A percentile compares a stretch with the other conserved stretches of the same genome.
phyloP scores from a whole-genome alignment of 2,329 filamentous ascomycete species.

The Venturiaceae sp. region DNA sequence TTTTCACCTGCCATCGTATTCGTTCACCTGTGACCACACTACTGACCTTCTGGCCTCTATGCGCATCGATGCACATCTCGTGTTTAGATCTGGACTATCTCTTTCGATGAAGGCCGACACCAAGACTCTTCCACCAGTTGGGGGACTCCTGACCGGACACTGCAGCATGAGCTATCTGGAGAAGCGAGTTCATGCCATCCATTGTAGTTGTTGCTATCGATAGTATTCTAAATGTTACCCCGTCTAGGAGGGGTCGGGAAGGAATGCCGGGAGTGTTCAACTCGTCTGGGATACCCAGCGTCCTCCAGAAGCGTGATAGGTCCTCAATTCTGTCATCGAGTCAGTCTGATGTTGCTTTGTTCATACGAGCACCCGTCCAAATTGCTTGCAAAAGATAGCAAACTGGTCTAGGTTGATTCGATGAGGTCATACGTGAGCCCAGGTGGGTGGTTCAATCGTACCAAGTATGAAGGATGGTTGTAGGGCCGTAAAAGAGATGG shows the following conservation, averaged over 20 bases:
- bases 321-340: background rate
- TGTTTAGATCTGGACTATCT: no score
- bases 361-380: background rate
- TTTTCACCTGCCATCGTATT: background rate
- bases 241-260: background rate
- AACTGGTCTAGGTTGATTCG: background rate
- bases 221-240: background rate
- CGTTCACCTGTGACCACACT: background rate
- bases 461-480: background rate
- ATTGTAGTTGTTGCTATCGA: background rate
- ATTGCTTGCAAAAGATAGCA: background rate
- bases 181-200: background rate
- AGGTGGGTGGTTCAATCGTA: no score
- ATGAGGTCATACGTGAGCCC: no score
- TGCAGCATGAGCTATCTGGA: background rate
- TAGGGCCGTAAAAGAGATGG: background rate
- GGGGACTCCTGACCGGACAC: background rate
- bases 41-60: no score
- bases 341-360: background rate
- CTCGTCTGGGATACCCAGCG: no score
- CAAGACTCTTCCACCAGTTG: background rate
- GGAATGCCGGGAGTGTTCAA: no score
- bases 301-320: no score
- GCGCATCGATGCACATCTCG: background rate
- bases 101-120: background rate